These are phyloP conservation scores for Vachellia collinsii DNA, from an alignment of 306 rosid species.

Conservation along the genomic window DNA sequence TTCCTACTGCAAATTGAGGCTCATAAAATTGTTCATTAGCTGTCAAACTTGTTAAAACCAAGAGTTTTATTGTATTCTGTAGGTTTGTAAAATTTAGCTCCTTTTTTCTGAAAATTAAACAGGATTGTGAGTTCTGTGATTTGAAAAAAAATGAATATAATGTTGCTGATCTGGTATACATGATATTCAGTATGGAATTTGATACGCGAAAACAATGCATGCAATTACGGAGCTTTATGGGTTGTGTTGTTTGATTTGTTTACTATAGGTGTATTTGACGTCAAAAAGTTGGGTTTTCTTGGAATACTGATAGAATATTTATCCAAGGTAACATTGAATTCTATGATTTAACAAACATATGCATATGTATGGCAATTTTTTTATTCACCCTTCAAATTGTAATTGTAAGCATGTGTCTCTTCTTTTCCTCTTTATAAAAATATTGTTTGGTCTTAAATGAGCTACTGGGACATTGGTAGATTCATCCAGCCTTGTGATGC, in stretches of 20 bases:
- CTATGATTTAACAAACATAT: too few relatives aligned
- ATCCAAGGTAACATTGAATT: too few relatives aligned
- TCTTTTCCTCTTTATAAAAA: not conserved
- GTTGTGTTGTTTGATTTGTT: constrained; percentile 8
- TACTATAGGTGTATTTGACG: not conserved
- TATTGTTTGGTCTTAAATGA: not conserved
- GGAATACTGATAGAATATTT: too few relatives aligned
- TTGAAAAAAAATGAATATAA: not conserved
- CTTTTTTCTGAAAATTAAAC: not conserved
- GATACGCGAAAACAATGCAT: not conserved
- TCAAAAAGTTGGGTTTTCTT: too few relatives aligned
- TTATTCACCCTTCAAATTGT: not conserved
- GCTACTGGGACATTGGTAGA: not conserved
- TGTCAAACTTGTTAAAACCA: not conserved
- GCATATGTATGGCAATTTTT: too few relatives aligned
- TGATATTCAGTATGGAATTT: not conserved
- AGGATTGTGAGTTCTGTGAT: not conserved
- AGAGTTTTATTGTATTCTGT: constrained; percentile 23
- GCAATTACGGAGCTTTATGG: not conserved
- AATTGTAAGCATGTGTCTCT: not conserved
- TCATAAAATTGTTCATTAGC: not conserved
- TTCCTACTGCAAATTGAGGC: constrained; percentile 6
- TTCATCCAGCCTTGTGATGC: not conserved
- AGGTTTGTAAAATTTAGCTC: constrained; percentile 21
- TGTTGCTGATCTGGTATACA: not conserved